Evolutionary conservation across 2,329 filamentous ascomycete genomes (phyloP).

Genomic region (Neofusicoccum kwambonambiense): DNA sequence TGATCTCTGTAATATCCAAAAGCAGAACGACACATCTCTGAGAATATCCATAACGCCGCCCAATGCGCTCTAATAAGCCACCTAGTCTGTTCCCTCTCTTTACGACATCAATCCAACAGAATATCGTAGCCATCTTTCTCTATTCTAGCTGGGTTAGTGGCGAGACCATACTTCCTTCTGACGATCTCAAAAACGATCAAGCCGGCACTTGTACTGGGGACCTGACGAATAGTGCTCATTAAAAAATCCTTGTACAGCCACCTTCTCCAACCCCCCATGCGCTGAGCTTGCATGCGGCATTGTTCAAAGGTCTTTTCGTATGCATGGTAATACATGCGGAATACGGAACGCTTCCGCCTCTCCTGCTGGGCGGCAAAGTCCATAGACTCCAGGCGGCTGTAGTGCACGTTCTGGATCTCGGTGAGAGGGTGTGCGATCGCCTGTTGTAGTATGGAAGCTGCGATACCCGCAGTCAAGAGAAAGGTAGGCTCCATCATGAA

Average conservation of each 20-base stretch:
- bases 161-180: constrained; percentile 62
- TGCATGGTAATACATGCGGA: constrained; percentile 67
- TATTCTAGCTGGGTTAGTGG: constrained; percentile 34
- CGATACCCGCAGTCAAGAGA: constrained; percentile 65
- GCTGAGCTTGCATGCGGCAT: constrained; percentile 58
- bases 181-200: constrained; percentile 78
- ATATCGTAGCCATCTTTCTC: constrained; percentile 69
- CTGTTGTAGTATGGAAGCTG: constrained; percentile 68
- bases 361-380: constrained; percentile 59
- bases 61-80: not conserved
- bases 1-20: not conserved
- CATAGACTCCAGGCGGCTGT: constrained; percentile 69
- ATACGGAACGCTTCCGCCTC: constrained; percentile 43
- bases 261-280: constrained; percentile 56
- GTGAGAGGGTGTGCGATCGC: constrained; percentile 68
- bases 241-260: constrained; percentile 74
- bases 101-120: constrained; percentile 46
- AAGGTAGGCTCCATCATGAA: constrained; percentile 74
- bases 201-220: constrained; percentile 73
- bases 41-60: not conserved
- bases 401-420: constrained; percentile 70
- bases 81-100: not conserved
- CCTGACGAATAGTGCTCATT: constrained; percentile 69
- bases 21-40: not conserved
- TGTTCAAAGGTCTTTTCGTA: constrained; percentile 67